Percentiles rank a stretch among this genome's conserved stretches.
Evolutionary conservation across 208 protist genomes (phyloP).

Genomic region (Angomonas deanei): DNA sequence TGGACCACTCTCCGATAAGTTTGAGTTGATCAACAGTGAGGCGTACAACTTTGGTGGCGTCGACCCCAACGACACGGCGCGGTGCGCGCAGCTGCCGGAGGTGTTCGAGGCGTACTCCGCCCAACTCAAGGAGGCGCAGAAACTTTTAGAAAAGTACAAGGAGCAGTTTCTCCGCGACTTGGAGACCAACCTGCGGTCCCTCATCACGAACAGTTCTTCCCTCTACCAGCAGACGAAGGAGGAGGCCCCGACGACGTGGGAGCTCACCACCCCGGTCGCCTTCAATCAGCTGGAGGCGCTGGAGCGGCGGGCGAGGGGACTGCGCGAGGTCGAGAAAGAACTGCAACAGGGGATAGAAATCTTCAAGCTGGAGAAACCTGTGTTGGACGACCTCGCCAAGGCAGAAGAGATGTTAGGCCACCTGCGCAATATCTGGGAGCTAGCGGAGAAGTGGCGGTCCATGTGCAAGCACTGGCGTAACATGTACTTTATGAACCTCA

Average conservation of each 20-base stretch:
- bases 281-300: constrained; percentile 78
- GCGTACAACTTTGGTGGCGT: constrained; percentile 77
- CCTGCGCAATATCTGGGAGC: constrained; percentile 89
- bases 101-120: constrained; percentile 88
- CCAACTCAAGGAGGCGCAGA: constrained; percentile 69
- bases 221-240: constrained; percentile 82
- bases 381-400: constrained; percentile 87
- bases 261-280: constrained; percentile 66
- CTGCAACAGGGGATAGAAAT: constrained; percentile 94
- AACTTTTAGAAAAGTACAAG: constrained; percentile 91
- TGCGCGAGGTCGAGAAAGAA: constrained; percentile 59
- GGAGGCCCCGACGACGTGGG: constrained; percentile 74
- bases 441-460: constrained; percentile 90
- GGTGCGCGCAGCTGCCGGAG: constrained; percentile 82
- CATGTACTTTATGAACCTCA: constrained; percentile 87
- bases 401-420: constrained; percentile 79
- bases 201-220: constrained; percentile 75
- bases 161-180: constrained; percentile 93
- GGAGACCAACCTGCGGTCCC: constrained; percentile 84
- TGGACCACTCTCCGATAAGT: constrained; percentile 93
- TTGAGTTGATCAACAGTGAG: constrained; percentile 89
- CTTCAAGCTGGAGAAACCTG: constrained; percentile 92
- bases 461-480: constrained; percentile 84
- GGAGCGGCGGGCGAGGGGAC: constrained; percentile 51
- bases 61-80: constrained; percentile 68